Evolutionary conservation across 2,329 filamentous ascomycete species (phyloP).

Genomic region (Microcyclospora tardicrescens): DNA sequence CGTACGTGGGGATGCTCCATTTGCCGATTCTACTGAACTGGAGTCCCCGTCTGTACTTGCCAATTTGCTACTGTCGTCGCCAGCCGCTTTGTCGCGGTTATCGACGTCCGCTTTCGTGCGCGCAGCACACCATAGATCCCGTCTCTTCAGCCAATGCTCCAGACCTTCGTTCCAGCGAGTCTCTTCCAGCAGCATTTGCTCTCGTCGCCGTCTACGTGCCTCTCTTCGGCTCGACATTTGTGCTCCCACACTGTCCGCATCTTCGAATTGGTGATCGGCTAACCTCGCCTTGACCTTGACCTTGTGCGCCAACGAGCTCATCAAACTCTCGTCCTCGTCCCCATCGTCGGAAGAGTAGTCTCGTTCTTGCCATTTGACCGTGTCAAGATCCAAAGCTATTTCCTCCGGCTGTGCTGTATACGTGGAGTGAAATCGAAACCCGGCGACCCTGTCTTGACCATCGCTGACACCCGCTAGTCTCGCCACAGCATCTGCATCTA

Average conservation of each 20-base stretch:
- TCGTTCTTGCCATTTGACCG: slow-evolving; percentile 30
- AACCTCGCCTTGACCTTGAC: slow-evolving; percentile 9
- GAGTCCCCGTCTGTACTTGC: not conserved
- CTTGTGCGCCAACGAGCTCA: not conserved
- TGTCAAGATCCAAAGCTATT: slow-evolving; percentile 21
- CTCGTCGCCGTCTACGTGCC: slow-evolving; percentile 26
- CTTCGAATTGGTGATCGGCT: slow-evolving; percentile 30
- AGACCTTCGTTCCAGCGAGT: slow-evolving; percentile 65
- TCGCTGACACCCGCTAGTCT: not conserved
- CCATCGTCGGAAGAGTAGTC: slow-evolving; percentile 28
- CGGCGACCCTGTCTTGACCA: slow-evolving; percentile 12
- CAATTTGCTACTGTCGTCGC: not conserved
- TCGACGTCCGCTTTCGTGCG: slow-evolving; percentile 34
- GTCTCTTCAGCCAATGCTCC: slow-evolving; percentile 61
- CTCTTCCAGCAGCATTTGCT: slow-evolving; percentile 27
- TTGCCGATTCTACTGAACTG: not conserved
- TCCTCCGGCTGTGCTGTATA: not conserved
- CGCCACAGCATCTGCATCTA: not conserved
- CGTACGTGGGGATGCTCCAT: not conserved
- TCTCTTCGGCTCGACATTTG: slow-evolving; percentile 18
- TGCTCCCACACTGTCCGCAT: slow-evolving; percentile 31
- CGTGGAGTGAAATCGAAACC: slow-evolving; percentile 17
- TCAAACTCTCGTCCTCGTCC: slow-evolving; percentile 12
- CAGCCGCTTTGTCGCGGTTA: not conserved
- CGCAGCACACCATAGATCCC: slow-evolving; percentile 79